Evolutionary conservation across 2,329 filamentous ascomycete genomes (phyloP).

Genomic region (Camptophora hylomeconis): DNA sequence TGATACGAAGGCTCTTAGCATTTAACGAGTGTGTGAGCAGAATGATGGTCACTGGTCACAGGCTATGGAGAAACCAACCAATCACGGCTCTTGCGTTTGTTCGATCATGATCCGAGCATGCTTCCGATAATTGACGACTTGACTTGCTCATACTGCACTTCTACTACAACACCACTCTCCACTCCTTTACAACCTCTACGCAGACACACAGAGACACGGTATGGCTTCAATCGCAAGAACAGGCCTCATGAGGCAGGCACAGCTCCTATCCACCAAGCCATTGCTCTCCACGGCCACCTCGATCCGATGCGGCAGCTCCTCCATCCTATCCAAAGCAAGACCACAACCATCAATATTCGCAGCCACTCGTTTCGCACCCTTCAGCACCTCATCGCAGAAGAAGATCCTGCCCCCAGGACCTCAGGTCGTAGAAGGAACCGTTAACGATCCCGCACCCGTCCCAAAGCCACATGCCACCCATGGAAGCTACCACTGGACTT

Average conservation of each 20-base stretch:
- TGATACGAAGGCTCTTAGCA: no score
- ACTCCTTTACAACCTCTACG: no score
- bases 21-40: no score
- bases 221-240: conserved; percentile 14
- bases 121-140: no score
- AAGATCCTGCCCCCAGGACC: conserved; percentile 71
- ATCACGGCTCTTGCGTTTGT: no score
- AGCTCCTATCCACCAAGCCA: conserved; percentile 9
- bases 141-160: no score
- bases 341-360: conserved; percentile 7
- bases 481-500: conserved; percentile 97
- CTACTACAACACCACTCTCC: no score
- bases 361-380: conserved; percentile 50
- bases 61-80: no score
- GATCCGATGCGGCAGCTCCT: conserved; percentile 8
- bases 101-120: no score
- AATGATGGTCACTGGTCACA: no score
- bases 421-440: conserved; percentile 62
- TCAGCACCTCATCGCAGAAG: conserved; percentile 70
- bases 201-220: no score
- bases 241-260: conserved; percentile 11
- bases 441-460: conserved; percentile 74
- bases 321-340: conserved; percentile 5
- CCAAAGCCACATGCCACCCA: conserved; percentile 62
- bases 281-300: conserved; percentile 10